phyloP scores from a whole-genome alignment of 192 early-diverging fungal genomes.

The Diversispora epigaea region DNA sequence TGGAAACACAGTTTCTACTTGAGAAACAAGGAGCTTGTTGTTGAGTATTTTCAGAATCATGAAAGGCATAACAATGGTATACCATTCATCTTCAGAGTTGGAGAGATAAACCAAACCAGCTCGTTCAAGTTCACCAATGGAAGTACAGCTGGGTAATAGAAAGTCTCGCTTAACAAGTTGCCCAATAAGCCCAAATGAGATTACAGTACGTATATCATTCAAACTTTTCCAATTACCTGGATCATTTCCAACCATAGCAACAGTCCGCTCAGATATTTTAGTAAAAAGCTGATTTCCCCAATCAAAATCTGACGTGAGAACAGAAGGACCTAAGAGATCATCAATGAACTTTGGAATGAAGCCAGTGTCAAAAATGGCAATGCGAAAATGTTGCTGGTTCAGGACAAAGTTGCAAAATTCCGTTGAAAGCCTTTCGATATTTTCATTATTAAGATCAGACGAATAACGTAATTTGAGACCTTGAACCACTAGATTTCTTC shows the following conservation, averaged over 20 bases:
- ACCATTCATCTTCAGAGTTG: slow-evolving; percentile 1
- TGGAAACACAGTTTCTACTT: slow-evolving; percentile 20
- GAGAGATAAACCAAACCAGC: slow-evolving; percentile 22
- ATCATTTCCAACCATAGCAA: background rate
- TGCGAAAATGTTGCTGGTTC: slow-evolving; percentile 25
- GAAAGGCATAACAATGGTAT: slow-evolving; percentile 17
- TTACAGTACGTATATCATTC: slow-evolving; percentile 12
- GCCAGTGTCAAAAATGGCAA: slow-evolving; percentile 24
- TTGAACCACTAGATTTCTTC: slow-evolving; percentile 12
- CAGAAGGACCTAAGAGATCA: slow-evolving; percentile 14
- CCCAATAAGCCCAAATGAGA: slow-evolving; percentile 23
- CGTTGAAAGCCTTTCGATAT: slow-evolving; percentile 19
- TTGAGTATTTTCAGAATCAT: slow-evolving; percentile 16
- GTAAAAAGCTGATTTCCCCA: slow-evolving; percentile 25
- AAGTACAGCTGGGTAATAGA: background rate
- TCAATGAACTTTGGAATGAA: slow-evolving; percentile 29
- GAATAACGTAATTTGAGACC: slow-evolving; percentile 21
- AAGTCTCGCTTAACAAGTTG: slow-evolving; percentile 25
- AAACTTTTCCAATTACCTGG: slow-evolving; percentile 24
- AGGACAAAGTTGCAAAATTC: slow-evolving; percentile 27
- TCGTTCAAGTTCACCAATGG: slow-evolving; percentile 30
- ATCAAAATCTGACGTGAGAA: slow-evolving; percentile 19
- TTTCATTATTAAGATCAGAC: slow-evolving; percentile 24
- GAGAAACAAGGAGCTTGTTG: background rate
- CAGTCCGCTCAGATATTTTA: slow-evolving; percentile 15